These are phyloP conservation scores for Acacia pycnantha DNA, from an alignment of 331 rosid species.

Conservation along the genomic window DNA sequence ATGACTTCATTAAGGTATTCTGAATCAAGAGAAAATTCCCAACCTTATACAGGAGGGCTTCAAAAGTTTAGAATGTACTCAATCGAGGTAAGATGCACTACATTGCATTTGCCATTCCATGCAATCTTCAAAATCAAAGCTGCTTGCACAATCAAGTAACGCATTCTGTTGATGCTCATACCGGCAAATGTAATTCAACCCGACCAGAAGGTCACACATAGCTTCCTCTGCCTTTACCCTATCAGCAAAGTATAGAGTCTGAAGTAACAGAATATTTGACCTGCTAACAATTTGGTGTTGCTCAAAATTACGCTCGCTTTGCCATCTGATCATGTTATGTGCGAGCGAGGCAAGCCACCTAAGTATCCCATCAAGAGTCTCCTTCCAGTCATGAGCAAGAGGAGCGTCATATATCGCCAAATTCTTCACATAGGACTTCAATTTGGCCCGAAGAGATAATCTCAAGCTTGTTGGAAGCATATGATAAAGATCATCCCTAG, in stretches of 20 bases:
- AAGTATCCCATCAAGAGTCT: slow-evolving; percentile 71
- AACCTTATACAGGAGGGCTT: slow-evolving; percentile 30
- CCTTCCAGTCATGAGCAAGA: slow-evolving; percentile 95
- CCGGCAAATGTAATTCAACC: slow-evolving; percentile 89
- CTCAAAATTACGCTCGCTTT: slow-evolving; percentile 87
- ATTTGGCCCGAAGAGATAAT: slow-evolving; percentile 61
- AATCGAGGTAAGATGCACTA: slow-evolving; percentile 56
- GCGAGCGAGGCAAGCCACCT: slow-evolving; percentile 87
- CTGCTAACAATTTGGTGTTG: slow-evolving; percentile 72
- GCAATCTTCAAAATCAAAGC: slow-evolving; percentile 91
- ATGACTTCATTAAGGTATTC: slow-evolving; percentile 25
- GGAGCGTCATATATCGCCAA: slow-evolving; percentile 96
- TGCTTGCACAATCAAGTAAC: slow-evolving; percentile 80
- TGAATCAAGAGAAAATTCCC: slow-evolving; percentile 43
- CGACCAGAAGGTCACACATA: slow-evolving; percentile 79
- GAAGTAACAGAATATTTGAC: slow-evolving; percentile 78
- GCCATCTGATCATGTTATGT: slow-evolving; percentile 94
- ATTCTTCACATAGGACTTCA: slow-evolving; percentile 75
- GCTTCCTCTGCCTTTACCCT: slow-evolving; percentile 81
- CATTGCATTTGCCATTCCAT: slow-evolving; percentile 83
- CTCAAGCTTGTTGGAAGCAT: slow-evolving; percentile 91
- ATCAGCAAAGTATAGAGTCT: slow-evolving; percentile 85
- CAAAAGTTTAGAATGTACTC: slow-evolving; percentile 35
- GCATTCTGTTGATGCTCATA: slow-evolving; percentile 96
- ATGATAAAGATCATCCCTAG: slow-evolving; percentile 83